Evolutionary conservation across 1,284 basidiomycete genomes (phyloP).

Genomic region (Neolentinus lepideus): DNA sequence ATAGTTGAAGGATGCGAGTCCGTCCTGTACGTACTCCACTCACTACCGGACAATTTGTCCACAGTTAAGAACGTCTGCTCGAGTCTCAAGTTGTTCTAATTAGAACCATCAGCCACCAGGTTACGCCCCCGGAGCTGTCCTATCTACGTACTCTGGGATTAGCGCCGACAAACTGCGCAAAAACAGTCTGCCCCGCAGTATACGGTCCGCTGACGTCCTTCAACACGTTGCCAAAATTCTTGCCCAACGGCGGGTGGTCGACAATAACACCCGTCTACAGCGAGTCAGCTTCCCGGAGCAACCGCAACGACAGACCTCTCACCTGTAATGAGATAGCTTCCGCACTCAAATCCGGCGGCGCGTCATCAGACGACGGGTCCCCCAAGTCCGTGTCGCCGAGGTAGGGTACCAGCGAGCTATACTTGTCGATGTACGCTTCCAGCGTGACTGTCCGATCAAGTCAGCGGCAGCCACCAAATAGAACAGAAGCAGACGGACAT

Average conservation of each 20-base stretch:
- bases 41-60: conserved; percentile 42
- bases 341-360: conserved; percentile 60
- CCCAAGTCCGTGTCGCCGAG: conserved; percentile 43
- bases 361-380: conserved; percentile 47
- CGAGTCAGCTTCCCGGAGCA: neutral
- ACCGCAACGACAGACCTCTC: conserved; percentile 8
- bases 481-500: conserved; percentile 35
- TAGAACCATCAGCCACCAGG: neutral
- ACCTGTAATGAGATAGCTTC: conserved; percentile 67
- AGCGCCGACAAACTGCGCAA: conserved; percentile 65
- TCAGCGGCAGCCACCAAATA: neutral
- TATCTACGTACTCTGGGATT: conserved; percentile 58
- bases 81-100: conserved; percentile 72
- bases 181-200: conserved; percentile 49
- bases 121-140: neutral
- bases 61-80: conserved; percentile 71
- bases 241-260: conserved; percentile 49
- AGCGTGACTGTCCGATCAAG: conserved; percentile 45
- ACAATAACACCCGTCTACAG: conserved; percentile 53
- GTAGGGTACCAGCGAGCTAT: conserved; percentile 56
- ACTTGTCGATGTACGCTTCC: conserved; percentile 77
- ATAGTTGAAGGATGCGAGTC: conserved; percentile 80
- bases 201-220: conserved; percentile 56
- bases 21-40: conserved; percentile 56
- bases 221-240: conserved; percentile 60